Conservation (phyloP, 2,329 filamentous ascomycete species). For the Lachnellula willkommii region DNA sequence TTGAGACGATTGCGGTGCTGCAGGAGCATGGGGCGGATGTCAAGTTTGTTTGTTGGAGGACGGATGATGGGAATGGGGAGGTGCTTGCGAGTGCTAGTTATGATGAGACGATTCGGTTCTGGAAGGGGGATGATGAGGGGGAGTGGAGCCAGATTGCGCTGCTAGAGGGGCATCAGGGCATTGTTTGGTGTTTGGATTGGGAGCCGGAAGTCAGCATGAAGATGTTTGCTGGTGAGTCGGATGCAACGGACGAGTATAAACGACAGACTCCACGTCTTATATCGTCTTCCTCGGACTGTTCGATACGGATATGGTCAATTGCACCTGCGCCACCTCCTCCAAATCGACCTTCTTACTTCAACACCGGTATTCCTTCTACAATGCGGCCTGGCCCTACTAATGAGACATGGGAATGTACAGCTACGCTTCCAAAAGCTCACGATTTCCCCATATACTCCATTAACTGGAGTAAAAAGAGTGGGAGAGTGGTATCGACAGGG, state of each 20-base stretch:
- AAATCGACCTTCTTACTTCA: slow-evolving; percentile 28
- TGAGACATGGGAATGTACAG: slow-evolving; percentile 79
- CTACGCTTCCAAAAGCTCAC: slow-evolving; percentile 68
- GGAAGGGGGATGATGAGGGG: slow-evolving; percentile 65
- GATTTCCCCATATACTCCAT: slow-evolving; percentile 78
- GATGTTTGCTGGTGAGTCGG: slow-evolving; percentile 4
- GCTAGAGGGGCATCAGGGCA: slow-evolving; percentile 73
- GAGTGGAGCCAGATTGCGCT: slow-evolving; percentile 90
- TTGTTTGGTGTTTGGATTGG: slow-evolving; percentile 85
- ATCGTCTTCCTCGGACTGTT: slow-evolving; percentile 80
- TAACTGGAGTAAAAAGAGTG: slow-evolving; percentile 73
- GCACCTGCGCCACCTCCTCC: slow-evolving; percentile 27
- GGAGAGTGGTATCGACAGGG: slow-evolving; percentile 78
- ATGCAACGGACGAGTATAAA: slow-evolving; percentile 38
- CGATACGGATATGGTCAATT: slow-evolving; percentile 73
- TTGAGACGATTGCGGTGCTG: slow-evolving; percentile 91
- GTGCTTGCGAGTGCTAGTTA: slow-evolving; percentile 88
- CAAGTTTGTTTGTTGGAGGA: slow-evolving; percentile 90
- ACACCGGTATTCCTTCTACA: slow-evolving; percentile 74
- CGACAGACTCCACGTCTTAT: slow-evolving; percentile 54
- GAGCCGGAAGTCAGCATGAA: slow-evolving; percentile 40
- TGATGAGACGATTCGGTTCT: slow-evolving; percentile 84
- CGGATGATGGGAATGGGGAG: slow-evolving; percentile 58
- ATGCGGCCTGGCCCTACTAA: slow-evolving; percentile 67
- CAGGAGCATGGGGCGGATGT: slow-evolving; percentile 95